These are phyloP conservation scores for Triglochin maritima DNA, from an alignment of 106 monocot species.

Conservation along the genomic window DNA sequence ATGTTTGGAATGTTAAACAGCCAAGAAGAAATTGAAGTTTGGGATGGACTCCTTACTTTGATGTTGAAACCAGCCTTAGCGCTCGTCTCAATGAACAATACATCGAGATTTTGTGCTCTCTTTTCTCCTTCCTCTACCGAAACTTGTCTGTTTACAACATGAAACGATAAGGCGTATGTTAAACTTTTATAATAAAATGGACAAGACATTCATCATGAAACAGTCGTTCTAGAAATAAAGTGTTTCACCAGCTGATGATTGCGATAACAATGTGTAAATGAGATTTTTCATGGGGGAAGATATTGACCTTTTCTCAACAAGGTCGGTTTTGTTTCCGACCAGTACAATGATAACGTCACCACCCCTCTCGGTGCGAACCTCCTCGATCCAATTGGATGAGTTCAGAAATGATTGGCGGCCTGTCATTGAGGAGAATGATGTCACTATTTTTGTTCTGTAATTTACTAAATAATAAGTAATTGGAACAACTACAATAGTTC, in stretches of 20 bases:
- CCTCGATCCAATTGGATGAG: conserved; percentile 21
- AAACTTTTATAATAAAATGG: neutral
- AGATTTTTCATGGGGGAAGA: neutral
- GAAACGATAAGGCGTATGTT: neutral
- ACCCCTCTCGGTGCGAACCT: conserved; percentile 9
- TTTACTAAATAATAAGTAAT: too few relatives aligned
- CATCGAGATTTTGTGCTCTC: conserved; percentile 42
- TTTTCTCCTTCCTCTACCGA: conserved; percentile 64
- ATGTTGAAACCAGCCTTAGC: conserved; percentile 72
- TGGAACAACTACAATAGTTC: too few relatives aligned
- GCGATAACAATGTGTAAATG: too few relatives aligned
- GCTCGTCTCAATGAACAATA: conserved; percentile 67
- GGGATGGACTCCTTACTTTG: conserved; percentile 25
- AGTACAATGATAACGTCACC: conserved; percentile 24
- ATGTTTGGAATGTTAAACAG: neutral
- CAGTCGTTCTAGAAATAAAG: too few relatives aligned
- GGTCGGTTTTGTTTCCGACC: conserved; percentile 26
- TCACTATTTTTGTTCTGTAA: too few relatives aligned
- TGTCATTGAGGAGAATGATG: neutral
- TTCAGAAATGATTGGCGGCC: conserved; percentile 18
- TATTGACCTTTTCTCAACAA: conserved; percentile 17
- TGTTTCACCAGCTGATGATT: too few relatives aligned
- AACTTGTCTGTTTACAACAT: conserved; percentile 37
- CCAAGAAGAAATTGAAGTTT: neutral
- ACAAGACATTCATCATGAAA: neutral